Evolutionary conservation across 192 early-diverging fungal species (phyloP).

Genomic region (Anaeromyces robustus): DNA sequence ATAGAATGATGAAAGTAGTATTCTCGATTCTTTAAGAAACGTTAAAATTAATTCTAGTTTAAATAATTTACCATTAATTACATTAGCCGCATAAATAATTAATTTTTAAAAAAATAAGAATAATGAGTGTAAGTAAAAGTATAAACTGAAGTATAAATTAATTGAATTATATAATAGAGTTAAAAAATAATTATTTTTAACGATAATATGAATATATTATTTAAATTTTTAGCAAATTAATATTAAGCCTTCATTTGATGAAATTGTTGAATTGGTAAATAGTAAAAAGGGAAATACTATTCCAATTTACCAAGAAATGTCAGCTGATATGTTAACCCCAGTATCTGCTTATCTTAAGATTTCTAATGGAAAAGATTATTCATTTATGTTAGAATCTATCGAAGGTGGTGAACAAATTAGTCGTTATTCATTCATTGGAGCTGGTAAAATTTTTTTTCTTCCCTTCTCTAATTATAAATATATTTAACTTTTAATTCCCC

Average conservation of each 20-base stretch:
- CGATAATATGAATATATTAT: too few species aligned
- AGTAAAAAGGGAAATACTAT: conserved; percentile 62
- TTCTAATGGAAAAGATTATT: conserved; percentile 59
- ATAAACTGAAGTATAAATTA: too few species aligned
- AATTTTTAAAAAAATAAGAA: background rate
- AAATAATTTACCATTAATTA: background rate
- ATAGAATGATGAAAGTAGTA: background rate
- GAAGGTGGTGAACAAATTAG: conserved; percentile 87
- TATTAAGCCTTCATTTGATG: conserved; percentile 10
- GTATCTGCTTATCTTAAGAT: conserved; percentile 91
- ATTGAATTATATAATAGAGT: too few species aligned
- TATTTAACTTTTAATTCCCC: too few species aligned
- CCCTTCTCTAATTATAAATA: too few species aligned
- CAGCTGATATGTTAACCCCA: conserved; percentile 86
- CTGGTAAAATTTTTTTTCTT: conserved; percentile 28
- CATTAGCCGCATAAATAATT: background rate
- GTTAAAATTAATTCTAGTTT: background rate
- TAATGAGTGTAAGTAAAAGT: background rate
- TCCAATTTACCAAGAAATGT: conserved; percentile 75
- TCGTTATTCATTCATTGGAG: conserved; percentile 90
- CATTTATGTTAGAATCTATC: conserved; percentile 92
- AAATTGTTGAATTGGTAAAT: conserved; percentile 5
- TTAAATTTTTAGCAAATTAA: too few species aligned
- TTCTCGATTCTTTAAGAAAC: background rate
- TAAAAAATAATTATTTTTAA: too few species aligned